phyloP scores from a whole-genome alignment of 2,329 filamentous ascomycete species.

The Sporothrix protearum region DNA sequence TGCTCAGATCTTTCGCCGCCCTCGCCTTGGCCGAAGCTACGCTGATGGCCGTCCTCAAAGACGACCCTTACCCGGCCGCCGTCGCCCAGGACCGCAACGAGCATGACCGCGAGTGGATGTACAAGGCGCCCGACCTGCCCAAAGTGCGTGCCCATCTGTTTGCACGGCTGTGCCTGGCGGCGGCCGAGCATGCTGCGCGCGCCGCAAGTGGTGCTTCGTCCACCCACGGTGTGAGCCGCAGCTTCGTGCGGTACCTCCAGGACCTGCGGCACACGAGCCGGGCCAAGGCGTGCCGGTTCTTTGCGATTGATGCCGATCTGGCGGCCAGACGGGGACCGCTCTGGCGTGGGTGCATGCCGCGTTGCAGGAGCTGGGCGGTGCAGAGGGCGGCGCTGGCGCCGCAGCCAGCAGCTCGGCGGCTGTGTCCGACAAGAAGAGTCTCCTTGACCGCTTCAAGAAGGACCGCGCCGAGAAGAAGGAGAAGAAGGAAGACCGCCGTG shows the following conservation, averaged over 20 bases:
- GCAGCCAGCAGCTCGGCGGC: background rate
- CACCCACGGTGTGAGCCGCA: slow-evolving; percentile 50
- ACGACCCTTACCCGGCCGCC: slow-evolving; percentile 84
- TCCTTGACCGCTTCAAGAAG: slow-evolving; percentile 64
- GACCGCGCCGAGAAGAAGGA: slow-evolving; percentile 67
- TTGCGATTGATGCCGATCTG: slow-evolving; percentile 84
- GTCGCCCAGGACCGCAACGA: slow-evolving; percentile 79
- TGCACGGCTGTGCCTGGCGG: slow-evolving; percentile 80
- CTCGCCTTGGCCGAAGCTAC: slow-evolving; percentile 85
- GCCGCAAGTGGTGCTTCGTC: slow-evolving; percentile 35
- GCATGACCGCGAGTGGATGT: slow-evolving; percentile 94
- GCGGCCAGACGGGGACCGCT: slow-evolving; percentile 74
- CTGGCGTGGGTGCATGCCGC: slow-evolving; percentile 85
- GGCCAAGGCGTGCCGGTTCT: slow-evolving; percentile 83
- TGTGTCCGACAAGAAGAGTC: slow-evolving; percentile 39
- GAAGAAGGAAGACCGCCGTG: slow-evolving; percentile 70
- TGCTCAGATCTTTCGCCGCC: slow-evolving; percentile 54
- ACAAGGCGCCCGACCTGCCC: slow-evolving; percentile 79
- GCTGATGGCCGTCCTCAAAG: slow-evolving; percentile 83
- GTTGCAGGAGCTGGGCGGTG: slow-evolving; percentile 64
- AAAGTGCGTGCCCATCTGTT: slow-evolving; percentile 87
- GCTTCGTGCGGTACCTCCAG: slow-evolving; percentile 68
- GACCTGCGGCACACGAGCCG: slow-evolving; percentile 71
- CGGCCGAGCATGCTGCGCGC: slow-evolving; percentile 82
- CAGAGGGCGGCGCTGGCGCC: background rate